A percentile compares a stretch with the other conserved stretches of the same genome.
Evolutionary conservation across 2,329 filamentous ascomycete species (phyloP).

Genomic region (Aureobasidium lini): DNA sequence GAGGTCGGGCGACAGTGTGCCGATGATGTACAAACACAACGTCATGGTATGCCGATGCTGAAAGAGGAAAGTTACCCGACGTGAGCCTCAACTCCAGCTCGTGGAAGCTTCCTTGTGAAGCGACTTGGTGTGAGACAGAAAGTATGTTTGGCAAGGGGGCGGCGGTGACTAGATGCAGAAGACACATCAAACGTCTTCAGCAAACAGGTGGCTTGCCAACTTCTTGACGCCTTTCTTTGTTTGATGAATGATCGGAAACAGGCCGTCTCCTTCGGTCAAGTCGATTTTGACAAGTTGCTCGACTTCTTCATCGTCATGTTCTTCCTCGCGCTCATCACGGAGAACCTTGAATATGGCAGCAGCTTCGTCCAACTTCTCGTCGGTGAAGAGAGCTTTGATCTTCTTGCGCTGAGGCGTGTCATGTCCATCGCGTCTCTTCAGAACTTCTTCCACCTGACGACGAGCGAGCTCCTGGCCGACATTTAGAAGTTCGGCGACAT

Average conservation of each 20-base stretch:
- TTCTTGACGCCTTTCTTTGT: constrained; percentile 12
- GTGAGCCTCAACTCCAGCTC: neutral
- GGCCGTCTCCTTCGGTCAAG: neutral
- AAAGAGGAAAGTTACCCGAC: constrained; percentile 1
- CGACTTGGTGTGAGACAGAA: no score
- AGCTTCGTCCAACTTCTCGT: constrained; percentile 24
- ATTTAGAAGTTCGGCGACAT: constrained; percentile 1
- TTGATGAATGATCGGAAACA: neutral
- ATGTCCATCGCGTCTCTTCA: neutral
- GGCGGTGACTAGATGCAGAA: neutral
- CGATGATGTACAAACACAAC: neutral
- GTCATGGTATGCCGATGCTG: neutral
- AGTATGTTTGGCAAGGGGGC: no score
- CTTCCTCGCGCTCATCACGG: constrained; percentile 19
- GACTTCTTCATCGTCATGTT: constrained; percentile 19
- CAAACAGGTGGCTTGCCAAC: constrained; percentile 1
- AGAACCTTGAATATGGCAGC: constrained; percentile 21
- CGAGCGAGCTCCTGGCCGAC: constrained; percentile 3
- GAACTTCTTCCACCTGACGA: neutral
- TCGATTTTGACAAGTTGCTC: neutral
- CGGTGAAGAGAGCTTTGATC: constrained; percentile 18
- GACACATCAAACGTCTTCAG: neutral
- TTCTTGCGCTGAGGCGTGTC: constrained; percentile 18
- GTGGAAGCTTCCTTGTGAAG: neutral
- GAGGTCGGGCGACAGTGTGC: neutral